These are phyloP conservation scores for Tuber magnatum DNA, from an alignment of 495 filamentous ascomycete species.

Conservation along the genomic window DNA sequence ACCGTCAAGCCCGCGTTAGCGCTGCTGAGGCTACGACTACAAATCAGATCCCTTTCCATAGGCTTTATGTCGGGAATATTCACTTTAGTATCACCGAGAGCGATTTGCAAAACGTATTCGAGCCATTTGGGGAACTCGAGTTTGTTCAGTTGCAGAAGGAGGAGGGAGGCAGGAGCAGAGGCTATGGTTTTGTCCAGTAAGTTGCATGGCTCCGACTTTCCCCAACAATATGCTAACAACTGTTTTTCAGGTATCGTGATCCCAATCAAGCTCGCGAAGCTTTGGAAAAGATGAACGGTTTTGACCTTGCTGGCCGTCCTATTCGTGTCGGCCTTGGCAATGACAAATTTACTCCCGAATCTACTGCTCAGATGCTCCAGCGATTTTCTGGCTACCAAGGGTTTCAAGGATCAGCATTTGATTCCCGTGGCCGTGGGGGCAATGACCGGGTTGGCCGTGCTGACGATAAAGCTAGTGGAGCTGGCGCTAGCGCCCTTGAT, in stretches of 20 bases:
- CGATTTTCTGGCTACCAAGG: conserved; percentile 72
- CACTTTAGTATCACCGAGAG: conserved; percentile 99
- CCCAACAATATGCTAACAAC: conserved; percentile 39
- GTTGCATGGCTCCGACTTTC: conserved; percentile 42
- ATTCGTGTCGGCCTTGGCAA: conserved; percentile 99
- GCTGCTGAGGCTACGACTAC: conserved; percentile 59
- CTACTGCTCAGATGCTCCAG: conserved; percentile 81
- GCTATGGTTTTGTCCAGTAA: conserved; percentile 98
- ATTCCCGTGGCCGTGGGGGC: conserved; percentile 66
- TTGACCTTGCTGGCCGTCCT: conserved; percentile 93
- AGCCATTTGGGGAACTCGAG: conserved; percentile 95
- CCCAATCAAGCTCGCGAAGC: conserved; percentile 86
- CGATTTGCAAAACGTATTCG: conserved; percentile 93
- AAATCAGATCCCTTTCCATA: conserved; percentile 86
- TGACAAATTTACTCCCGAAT: conserved; percentile 99
- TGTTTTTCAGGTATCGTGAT: conserved; percentile 69
- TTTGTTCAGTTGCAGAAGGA: conserved; percentile 97
- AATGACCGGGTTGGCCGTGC: conserved; percentile 93
- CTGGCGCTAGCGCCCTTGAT: conserved; percentile 86
- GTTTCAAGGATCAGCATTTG: conserved; percentile 90
- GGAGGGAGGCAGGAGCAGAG: conserved; percentile 79
- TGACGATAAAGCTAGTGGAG: conserved; percentile 73
- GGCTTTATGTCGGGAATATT: conserved; percentile 98
- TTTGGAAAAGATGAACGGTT: conserved; percentile 98
- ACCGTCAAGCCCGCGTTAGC: conserved; percentile 84